Evolutionary conservation across 176 grass and related monocot genomes (phyloP).

Genomic region (Oryza meridionalis): DNA sequence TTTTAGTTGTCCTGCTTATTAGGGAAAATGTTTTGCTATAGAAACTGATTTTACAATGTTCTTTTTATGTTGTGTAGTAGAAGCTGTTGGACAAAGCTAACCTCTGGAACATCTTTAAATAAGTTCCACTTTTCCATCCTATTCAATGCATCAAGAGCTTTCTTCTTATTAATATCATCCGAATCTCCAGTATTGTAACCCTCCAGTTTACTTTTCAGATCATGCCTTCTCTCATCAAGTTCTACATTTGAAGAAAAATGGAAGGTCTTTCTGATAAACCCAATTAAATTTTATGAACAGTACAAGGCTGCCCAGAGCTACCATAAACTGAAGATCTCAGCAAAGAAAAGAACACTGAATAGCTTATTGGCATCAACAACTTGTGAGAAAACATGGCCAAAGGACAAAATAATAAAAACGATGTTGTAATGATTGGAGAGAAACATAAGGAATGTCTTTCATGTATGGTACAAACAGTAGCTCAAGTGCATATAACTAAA

Average conservation of each 20-base stretch:
- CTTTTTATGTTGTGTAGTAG: not conserved
- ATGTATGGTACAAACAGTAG: not conserved
- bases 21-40: slow-evolving; percentile 6
- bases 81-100: slow-evolving; percentile 24
- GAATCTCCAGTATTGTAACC: slow-evolving; percentile 74
- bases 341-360: not conserved
- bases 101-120: slow-evolving; percentile 72
- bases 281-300: slow-evolving; percentile 21
- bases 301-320: not conserved
- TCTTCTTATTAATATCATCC: slow-evolving; percentile 86
- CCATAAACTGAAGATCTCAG: slow-evolving; percentile 8
- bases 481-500: not conserved
- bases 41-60: not conserved
- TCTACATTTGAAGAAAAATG: slow-evolving; percentile 50
- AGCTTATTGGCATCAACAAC: not conserved
- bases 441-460: not conserved
- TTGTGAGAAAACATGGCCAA: slow-evolving; percentile 1
- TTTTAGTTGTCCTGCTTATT: not conserved
- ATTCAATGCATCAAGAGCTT: slow-evolving; percentile 86
- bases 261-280: not conserved
- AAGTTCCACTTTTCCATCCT: slow-evolving; percentile 96
- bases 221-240: slow-evolving; percentile 92
- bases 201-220: slow-evolving; percentile 87
- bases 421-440: not conserved
- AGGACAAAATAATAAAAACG: not conserved